phyloP scores from a whole-genome alignment of 1,284 basidiomycete genomes.

The Sanguinoderma infundibulare region DNA sequence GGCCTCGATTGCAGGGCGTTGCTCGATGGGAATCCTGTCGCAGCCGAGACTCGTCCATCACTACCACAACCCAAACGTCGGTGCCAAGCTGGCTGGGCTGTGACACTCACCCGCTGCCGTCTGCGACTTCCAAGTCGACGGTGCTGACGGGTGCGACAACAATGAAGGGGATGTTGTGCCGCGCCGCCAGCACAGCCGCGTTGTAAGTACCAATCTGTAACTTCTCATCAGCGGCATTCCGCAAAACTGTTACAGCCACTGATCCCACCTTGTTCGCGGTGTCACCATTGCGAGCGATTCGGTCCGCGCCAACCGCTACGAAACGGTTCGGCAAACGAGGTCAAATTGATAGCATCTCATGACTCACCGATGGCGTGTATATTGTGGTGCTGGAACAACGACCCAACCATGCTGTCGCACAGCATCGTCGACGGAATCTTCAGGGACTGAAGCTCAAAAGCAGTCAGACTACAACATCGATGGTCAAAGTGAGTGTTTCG shows the following conservation, averaged over 20 bases:
- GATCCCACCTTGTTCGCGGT: constrained; percentile 86
- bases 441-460: constrained; percentile 84
- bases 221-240: background rate
- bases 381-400: constrained; percentile 83
- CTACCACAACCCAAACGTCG: constrained; percentile 5
- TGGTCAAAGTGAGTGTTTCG: background rate
- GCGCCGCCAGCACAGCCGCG: constrained; percentile 84
- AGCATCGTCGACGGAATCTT: constrained; percentile 90
- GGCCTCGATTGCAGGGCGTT: constrained; percentile 85
- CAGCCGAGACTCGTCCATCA: background rate
- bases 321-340: background rate
- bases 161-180: constrained; percentile 87
- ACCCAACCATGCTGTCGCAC: constrained; percentile 94
- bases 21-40: constrained; percentile 87
- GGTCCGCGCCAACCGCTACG: constrained; percentile 80
- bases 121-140: constrained; percentile 78
- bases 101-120: constrained; percentile 68
- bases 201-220: constrained; percentile 87
- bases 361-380: constrained; percentile 85
- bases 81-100: background rate
- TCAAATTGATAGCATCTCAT: background rate
- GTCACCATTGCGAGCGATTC: constrained; percentile 89
- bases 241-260: background rate
- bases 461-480: constrained; percentile 67
- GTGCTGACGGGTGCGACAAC: constrained; percentile 91